Evolutionary conservation across 139 green algal species (phyloP), one percentile per base, ranked within the genome.

Genomic region (Ettlia oleoabundans): DNA sequence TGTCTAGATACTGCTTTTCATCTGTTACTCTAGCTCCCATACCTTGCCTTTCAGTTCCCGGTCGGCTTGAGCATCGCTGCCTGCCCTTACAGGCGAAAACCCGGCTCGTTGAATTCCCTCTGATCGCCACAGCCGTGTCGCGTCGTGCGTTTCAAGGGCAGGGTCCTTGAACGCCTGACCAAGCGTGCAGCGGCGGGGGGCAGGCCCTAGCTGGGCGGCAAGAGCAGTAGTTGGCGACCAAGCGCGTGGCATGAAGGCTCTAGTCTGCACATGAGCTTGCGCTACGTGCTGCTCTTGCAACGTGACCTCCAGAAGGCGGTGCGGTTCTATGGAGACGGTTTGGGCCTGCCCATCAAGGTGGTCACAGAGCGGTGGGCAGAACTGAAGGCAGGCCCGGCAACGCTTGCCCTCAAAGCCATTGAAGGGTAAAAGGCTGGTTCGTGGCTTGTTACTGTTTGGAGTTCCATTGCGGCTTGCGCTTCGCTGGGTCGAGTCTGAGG

Each of bases 321-420:
- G 26, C 73, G 74, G 3, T 97, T 97, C 53, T 96, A 94, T 67
- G 82, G 66, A 15, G 72, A 95, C 35, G 73, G 73, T 30, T 35
- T 97, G 24, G 93, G 94, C 9, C 68, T 96, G 53, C 35, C 47
- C 4, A 67, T 95, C 15, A 81, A 65, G 10, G 83, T 92, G n/a
- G 82, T 92, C 38, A 95, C 92, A 1, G 90, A 94, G 40, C 76
- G 84, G 3, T 97, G 89, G 87, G 93, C 93, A n/a, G 92, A 96
- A 63, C 83, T 96, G n/a, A 21, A 91, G 4, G 67, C 76, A n/a
- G 94, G 84, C 1, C 40, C 38, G 4, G 75, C 78, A 0, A 91
- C 65, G 3, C 71, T 93, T 0, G 85, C 90, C 4, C 65, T 93
- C 24, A 91, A 95, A 40, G 83, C 81, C 9, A 85, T 88, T n/a